These are phyloP conservation scores for Trichoderma lentiforme DNA, from an alignment of 2,329 filamentous ascomycete species.

Conservation along the genomic window DNA sequence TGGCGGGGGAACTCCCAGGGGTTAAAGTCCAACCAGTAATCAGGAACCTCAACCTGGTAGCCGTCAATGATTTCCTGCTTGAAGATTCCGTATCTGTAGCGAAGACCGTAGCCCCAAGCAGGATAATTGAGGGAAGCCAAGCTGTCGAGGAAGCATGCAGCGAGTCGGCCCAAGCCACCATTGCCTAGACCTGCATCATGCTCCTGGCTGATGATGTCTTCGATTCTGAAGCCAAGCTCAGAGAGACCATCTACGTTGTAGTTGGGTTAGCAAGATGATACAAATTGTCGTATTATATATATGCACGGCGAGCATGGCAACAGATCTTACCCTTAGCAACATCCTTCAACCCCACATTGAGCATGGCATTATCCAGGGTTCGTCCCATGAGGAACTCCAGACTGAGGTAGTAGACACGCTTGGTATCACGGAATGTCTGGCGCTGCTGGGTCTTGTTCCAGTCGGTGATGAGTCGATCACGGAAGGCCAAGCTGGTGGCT, in stretches of 20 bases:
- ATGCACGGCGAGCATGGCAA: not conserved
- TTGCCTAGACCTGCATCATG: constrained; percentile 96
- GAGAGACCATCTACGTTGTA: constrained; percentile 64
- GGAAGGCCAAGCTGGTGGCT: constrained; percentile 85
- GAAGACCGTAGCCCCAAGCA: constrained; percentile 94
- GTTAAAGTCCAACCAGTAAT: constrained; percentile 99
- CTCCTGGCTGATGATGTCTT: constrained; percentile 92
- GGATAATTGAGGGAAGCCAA: constrained; percentile 91
- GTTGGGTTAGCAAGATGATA: not conserved
- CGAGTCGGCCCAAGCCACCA: constrained; percentile 88
- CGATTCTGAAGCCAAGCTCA: constrained; percentile 93
- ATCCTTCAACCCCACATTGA: constrained; percentile 88
- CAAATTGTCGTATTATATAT: too few species aligned
- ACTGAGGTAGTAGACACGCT: constrained; percentile 95
- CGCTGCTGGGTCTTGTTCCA: constrained; percentile 99
- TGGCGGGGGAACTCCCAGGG: constrained; percentile 98
- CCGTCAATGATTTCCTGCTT: constrained; percentile 98
- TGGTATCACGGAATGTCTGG: constrained; percentile 85
- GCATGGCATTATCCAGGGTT: constrained; percentile 96
- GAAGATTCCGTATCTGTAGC: constrained; percentile 97
- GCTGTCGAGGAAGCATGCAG: constrained; percentile 95
- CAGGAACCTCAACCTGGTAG: constrained; percentile 95
- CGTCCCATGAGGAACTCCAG: constrained; percentile 98
- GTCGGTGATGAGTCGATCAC: constrained; percentile 86
- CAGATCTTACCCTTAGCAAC: constrained; percentile 64